Evolutionary conservation across 345 rosid genomes (phyloP).

Genomic region (Citrus australasica): DNA sequence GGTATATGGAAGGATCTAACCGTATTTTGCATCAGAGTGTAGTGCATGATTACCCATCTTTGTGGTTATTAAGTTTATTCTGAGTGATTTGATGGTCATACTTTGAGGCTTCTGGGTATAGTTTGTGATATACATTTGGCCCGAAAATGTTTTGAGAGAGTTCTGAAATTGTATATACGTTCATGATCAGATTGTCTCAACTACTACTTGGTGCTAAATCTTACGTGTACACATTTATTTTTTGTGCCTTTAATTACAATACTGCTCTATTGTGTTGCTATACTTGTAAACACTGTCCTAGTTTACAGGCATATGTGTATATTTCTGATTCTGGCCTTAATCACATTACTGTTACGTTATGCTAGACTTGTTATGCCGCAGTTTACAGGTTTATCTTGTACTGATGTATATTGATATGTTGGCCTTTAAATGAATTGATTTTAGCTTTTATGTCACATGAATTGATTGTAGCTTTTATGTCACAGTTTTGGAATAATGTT

Average conservation of each 20-base stretch:
- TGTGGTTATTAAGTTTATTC: not conserved
- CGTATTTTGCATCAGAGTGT: not conserved
- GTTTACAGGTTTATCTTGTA: constrained; percentile 9
- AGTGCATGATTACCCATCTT: not conserved
- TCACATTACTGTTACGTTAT: constrained; percentile 5
- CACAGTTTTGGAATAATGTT: constrained; percentile 84
- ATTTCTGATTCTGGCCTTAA: not conserved
- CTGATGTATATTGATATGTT: not conserved
- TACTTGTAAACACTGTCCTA: not conserved
- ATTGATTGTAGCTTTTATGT: constrained; percentile 30
- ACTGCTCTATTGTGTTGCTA: not conserved
- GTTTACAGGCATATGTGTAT: not conserved
- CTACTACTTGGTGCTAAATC: not conserved
- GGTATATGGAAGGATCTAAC: not conserved
- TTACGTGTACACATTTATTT: not conserved
- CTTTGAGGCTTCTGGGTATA: not conserved
- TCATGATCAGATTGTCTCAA: not conserved
- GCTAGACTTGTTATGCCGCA: constrained; percentile 3
- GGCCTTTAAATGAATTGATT: constrained; percentile 19
- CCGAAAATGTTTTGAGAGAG: not conserved
- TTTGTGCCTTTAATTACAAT: not conserved
- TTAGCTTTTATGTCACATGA: constrained; percentile 42
- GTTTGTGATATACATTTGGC: not conserved
- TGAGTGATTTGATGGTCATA: not conserved
- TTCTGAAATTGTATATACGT: not conserved